Evolutionary conservation across 805 yeast species (phyloP).

Genomic region (Yarrowia deformans): DNA sequence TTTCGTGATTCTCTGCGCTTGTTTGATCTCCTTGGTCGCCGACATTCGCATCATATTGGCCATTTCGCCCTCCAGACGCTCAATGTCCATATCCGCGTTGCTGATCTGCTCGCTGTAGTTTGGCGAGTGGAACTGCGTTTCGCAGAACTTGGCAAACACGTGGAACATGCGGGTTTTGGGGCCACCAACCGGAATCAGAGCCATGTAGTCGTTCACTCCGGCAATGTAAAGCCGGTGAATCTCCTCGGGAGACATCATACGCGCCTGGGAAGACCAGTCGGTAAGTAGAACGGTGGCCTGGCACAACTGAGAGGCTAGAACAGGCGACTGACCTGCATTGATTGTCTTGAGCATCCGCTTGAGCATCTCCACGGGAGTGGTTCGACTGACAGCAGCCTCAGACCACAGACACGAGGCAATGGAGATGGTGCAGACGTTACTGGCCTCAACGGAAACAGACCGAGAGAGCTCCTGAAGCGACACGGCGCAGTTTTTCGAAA

Average conservation of each 20-base stretch:
- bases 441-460: background rate
- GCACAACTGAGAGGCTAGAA: constrained; percentile 9
- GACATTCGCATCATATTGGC: constrained; percentile 46
- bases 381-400: constrained; percentile 4
- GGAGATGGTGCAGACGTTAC: constrained; percentile 18
- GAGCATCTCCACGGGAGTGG: constrained; percentile 24
- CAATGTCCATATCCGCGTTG: background rate
- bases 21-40: constrained; percentile 2
- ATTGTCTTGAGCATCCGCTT: background rate
- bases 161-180: constrained; percentile 21
- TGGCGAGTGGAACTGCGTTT: constrained; percentile 5
- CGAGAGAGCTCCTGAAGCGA: background rate
- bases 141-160: constrained; percentile 31
- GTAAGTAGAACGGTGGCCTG: constrained; percentile 12
- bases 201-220: background rate
- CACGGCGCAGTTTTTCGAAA: constrained; percentile 25
- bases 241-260: constrained; percentile 33
- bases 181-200: background rate
- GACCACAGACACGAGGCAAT: constrained; percentile 21
- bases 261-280: constrained; percentile 25
- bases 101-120: background rate
- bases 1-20: background rate
- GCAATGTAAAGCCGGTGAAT: constrained; percentile 10
- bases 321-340: background rate
- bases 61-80: background rate